phyloP scores from a whole-genome alignment of 23 red algal species.

The Gracilariopsis chorda region DNA sequence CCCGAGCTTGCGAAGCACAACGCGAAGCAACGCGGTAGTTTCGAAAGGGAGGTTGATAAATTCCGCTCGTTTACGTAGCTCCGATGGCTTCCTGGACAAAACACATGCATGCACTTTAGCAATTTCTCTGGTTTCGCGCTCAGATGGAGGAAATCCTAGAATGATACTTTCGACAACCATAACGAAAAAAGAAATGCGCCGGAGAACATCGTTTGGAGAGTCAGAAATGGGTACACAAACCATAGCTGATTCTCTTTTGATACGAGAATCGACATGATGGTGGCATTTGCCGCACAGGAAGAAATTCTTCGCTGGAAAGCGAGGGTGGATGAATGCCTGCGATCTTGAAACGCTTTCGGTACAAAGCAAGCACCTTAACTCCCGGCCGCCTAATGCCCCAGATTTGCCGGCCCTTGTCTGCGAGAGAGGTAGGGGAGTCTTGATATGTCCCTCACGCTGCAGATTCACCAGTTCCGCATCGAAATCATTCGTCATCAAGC shows the following conservation, averaged over 20 bases:
- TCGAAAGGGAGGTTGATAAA: background rate
- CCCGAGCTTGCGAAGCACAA: conserved; percentile 25
- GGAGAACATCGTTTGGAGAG: background rate
- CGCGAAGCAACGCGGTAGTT: background rate
- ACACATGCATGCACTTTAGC: background rate
- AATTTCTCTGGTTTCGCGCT: background rate
- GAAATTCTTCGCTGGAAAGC: background rate
- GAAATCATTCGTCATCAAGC: background rate
- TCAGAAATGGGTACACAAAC: background rate
- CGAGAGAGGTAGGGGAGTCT: background rate
- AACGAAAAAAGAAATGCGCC: conserved; percentile 7
- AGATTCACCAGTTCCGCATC: background rate
- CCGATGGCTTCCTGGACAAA: background rate
- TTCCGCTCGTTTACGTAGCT: background rate
- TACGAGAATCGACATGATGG: background rate
- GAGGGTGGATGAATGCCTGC: background rate
- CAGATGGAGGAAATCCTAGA: background rate
- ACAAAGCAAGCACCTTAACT: background rate
- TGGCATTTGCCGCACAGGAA: conserved; percentile 11
- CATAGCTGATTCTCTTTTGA: background rate
- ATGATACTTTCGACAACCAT: conserved; percentile 18
- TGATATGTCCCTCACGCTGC: background rate
- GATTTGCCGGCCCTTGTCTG: background rate
- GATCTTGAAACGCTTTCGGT: background rate
- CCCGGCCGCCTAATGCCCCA: no score